These are phyloP conservation scores for Leucocoprinus sp. DNA, from an alignment of 768 basidiomycete species.

Conservation along the genomic window DNA sequence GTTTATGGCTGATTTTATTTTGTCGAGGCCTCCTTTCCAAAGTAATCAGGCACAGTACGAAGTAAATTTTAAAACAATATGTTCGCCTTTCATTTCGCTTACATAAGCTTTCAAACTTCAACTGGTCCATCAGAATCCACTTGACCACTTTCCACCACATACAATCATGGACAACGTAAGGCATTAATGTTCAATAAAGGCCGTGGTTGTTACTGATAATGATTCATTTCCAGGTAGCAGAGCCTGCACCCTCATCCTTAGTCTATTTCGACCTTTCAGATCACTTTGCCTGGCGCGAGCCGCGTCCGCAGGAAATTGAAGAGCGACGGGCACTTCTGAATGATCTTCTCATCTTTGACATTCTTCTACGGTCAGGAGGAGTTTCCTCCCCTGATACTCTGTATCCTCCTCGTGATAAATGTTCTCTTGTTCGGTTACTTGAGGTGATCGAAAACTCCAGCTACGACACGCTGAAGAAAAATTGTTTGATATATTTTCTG, in stretches of 20 bases:
- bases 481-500: slow-evolving; percentile 74
- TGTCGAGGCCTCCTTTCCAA: too few relatives aligned
- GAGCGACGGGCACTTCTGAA: slow-evolving; percentile 51
- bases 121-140: too few relatives aligned
- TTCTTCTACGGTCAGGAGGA: slow-evolving; percentile 58
- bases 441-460: slow-evolving; percentile 49
- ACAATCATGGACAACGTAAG: slow-evolving; percentile 7
- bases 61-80: too few relatives aligned
- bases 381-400: slow-evolving; percentile 49
- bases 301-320: slow-evolving; percentile 49
- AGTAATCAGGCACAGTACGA: too few relatives aligned
- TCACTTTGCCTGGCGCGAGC: slow-evolving; percentile 53
- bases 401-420: slow-evolving; percentile 59
- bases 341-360: slow-evolving; percentile 66
- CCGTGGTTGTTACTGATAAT: background rate
- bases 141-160: background rate
- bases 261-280: slow-evolving; percentile 46
- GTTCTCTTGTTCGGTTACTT: slow-evolving; percentile 48
- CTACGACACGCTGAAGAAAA: slow-evolving; percentile 73
- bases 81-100: too few relatives aligned
- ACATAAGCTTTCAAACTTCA: background rate
- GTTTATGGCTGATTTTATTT: too few relatives aligned
- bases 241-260: slow-evolving; percentile 48
- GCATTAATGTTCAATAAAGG: background rate
- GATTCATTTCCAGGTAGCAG: background rate